These are phyloP conservation scores for Wallacemonas collosoma DNA, from an alignment of 208 protist genomes.

Conservation along the genomic window DNA sequence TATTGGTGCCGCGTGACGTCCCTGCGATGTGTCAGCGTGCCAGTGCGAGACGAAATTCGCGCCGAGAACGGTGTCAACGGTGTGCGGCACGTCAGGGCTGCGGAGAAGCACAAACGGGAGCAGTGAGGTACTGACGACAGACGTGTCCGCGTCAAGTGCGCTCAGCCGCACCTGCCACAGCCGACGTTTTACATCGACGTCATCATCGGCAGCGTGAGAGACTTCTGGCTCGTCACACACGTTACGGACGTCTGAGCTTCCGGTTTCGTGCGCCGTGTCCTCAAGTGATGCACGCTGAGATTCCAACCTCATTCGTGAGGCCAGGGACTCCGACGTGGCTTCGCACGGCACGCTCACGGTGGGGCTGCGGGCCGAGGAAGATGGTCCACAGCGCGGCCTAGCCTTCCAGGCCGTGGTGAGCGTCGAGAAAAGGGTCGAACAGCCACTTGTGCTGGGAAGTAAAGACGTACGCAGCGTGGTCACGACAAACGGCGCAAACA, in stretches of 20 bases:
- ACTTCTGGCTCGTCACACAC: background rate
- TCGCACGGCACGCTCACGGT: too few relatives aligned
- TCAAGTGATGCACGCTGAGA: background rate
- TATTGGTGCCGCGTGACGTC: too few relatives aligned
- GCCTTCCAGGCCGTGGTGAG: too few relatives aligned
- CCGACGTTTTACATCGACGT: background rate
- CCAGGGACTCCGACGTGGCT: background rate
- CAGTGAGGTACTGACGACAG: background rate
- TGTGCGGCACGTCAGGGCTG: background rate
- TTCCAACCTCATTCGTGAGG: background rate
- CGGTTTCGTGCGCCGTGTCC: background rate
- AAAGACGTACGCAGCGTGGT: too few relatives aligned
- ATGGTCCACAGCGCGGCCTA: too few relatives aligned
- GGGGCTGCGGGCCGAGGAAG: too few relatives aligned
- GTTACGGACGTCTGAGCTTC: too few relatives aligned
- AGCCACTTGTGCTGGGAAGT: too few relatives aligned
- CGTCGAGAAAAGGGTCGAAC: too few relatives aligned
- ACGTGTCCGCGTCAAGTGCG: background rate
- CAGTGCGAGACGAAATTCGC: too few relatives aligned
- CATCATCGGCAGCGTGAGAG: background rate
- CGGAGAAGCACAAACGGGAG: constrained; percentile 19
- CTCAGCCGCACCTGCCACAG: constrained; percentile 1
- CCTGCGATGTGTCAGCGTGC: too few relatives aligned
- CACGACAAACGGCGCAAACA: too few relatives aligned
- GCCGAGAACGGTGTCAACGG: background rate